These are phyloP conservation scores for Globisporangium carolinianum DNA, from an alignment of 352 stramenopile species.

Conservation along the genomic window DNA sequence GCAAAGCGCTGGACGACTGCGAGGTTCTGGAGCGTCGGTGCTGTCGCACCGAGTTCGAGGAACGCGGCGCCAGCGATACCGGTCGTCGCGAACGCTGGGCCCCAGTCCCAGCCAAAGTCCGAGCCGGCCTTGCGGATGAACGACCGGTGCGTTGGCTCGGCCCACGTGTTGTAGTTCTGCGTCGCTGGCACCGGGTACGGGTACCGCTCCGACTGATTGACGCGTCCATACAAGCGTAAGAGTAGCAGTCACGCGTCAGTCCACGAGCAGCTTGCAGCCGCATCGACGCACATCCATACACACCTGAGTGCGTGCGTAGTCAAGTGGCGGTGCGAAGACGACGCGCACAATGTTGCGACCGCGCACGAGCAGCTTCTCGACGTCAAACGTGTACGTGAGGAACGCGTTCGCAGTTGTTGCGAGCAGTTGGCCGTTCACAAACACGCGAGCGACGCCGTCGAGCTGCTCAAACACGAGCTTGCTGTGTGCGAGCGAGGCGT, in stretches of 20 bases:
- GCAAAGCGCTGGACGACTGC: conserved; percentile 40
- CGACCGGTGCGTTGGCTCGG: conserved; percentile 63
- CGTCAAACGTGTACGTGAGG: conserved; percentile 40
- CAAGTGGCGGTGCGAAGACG: conserved; percentile 42
- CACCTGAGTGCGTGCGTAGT: conserved; percentile 44
- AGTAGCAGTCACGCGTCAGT: too few relatives aligned
- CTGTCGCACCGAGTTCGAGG: conserved; percentile 25
- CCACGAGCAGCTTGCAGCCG: too few relatives aligned
- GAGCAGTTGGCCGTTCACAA: conserved; percentile 55
- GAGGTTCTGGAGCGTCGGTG: conserved; percentile 24
- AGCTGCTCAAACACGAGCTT: conserved; percentile 59
- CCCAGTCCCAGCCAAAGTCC: conserved; percentile 88
- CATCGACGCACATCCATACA: neutral
- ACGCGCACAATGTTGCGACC: conserved; percentile 49
- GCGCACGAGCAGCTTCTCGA: conserved; percentile 14
- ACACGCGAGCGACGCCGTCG: conserved; percentile 58
- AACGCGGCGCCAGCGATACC: conserved; percentile 53
- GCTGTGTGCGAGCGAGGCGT: conserved; percentile 1
- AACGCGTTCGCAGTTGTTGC: conserved; percentile 58
- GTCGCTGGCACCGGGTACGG: conserved; percentile 75
- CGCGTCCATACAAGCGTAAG: neutral
- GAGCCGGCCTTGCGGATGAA: conserved; percentile 83
- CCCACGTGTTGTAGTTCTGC: conserved; percentile 74
- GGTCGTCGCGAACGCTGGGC: conserved; percentile 56
- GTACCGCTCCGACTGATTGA: conserved; percentile 36